phyloP scores from a whole-genome alignment of 2,329 filamentous ascomycete genomes.

The Fusarium acutatum region DNA sequence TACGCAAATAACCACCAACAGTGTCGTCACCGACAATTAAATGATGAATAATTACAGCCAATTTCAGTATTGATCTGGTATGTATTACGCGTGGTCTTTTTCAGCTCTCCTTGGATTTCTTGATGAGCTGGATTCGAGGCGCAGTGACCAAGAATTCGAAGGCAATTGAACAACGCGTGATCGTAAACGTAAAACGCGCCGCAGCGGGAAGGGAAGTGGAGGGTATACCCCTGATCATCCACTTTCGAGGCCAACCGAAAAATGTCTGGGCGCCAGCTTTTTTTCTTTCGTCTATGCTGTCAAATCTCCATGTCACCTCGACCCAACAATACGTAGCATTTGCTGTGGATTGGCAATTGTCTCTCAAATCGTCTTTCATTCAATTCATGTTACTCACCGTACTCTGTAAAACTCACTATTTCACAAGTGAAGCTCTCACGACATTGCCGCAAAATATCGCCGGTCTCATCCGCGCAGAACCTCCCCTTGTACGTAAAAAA shows the following conservation, averaged over 20 bases:
- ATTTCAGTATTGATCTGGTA: slow-evolving; percentile 6
- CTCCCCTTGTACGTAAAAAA: slow-evolving; percentile 21
- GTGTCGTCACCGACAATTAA: not conserved
- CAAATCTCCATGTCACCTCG: slow-evolving; percentile 18
- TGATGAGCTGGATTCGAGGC: not conserved
- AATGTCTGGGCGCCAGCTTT: not conserved
- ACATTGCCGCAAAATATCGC: not conserved
- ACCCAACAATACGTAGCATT: not conserved
- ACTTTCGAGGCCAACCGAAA: slow-evolving; percentile 26
- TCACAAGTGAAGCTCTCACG: not conserved
- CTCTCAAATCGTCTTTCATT: not conserved
- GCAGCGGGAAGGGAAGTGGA: slow-evolving; percentile 21
- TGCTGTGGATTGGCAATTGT: not conserved
- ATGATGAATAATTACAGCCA: not conserved
- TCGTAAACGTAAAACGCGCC: slow-evolving; percentile 19
- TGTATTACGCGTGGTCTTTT: not conserved
- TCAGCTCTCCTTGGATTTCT: slow-evolving; percentile 5
- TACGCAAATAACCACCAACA: slow-evolving; percentile 12
- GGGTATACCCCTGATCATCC: slow-evolving; percentile 25
- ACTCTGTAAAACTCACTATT: not conserved
- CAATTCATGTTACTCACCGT: not conserved
- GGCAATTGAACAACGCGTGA: not conserved
- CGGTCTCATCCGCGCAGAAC: slow-evolving; percentile 6
- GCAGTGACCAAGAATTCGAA: not conserved
- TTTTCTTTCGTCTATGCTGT: not conserved